Base-by-base conservation (phyloP, 2,329 filamentous ascomycete genomes). In the Pseudocercospora musae region DNA sequence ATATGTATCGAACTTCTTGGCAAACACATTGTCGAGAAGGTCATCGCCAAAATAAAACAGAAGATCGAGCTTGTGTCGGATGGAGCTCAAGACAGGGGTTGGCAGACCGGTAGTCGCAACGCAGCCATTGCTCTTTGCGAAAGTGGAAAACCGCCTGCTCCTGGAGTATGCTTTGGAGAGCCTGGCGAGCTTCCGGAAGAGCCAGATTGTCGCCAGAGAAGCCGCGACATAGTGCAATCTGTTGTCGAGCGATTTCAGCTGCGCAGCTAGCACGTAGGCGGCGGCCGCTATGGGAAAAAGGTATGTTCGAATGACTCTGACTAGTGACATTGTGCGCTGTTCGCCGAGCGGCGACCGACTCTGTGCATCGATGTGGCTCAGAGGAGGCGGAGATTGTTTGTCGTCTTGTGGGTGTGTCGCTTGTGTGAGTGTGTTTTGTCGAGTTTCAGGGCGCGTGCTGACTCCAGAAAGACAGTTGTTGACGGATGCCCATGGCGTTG, bases 51-150 rank as follows among this genome's bases (percentile, higher is more conserved):
- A 57, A 44, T 65, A 62, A 3, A 61, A 52, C 21, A 67, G 57
- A 8, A 68, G 48, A 15, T 57, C 58, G 31, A 68, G 21, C 60
- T 68, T 68, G 52, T 68, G 62, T n/a, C 65, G 57, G n/a, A 68
- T 44, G 8, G 60, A 29, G 6, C 64, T 59, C 6, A 64, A 42
- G 5, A 65, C 58, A 42, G 62, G 52, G 15, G 57, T 68, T 10
- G 64, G 58, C 3, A 68, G 6, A 9, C 54, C 55, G 44, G 62
- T 37, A 7, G 44, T 53, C n/a, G 57, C 46, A 25, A 33, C 57
- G 54, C 64, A 64, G 29, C 46, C 33, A 11, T 66, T 57, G n/a
- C 53, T 59, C 25, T 40, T 46, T 1, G 54, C 56, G 31, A 60
- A 64, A 8, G 23, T 31, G 13, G 7, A 42, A 33, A 58, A 57